These are phyloP conservation scores for Leishmania guyanensis DNA, from an alignment of 208 protist genomes.

Conservation along the genomic window DNA sequence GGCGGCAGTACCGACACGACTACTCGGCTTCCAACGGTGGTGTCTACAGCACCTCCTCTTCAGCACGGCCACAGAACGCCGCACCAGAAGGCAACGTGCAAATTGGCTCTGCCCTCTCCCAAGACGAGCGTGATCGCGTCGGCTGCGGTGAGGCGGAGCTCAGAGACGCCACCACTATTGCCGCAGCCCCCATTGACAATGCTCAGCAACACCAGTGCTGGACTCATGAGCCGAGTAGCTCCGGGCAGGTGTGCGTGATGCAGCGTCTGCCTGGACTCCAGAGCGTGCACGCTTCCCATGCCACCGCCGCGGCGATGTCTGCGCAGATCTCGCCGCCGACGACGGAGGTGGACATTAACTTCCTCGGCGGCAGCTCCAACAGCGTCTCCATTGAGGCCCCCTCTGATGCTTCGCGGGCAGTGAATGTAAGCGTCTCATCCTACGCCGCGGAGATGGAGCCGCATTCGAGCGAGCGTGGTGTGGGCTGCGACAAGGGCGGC, in stretches of 20 bases:
- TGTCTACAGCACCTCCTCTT: background rate
- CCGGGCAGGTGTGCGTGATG: background rate
- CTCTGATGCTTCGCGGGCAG: background rate
- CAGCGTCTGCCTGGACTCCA: background rate
- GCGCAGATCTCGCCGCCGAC: background rate
- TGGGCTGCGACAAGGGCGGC: conserved; percentile 1
- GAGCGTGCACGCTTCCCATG: background rate
- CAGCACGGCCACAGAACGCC: background rate
- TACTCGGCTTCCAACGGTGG: background rate
- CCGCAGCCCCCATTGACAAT: background rate
- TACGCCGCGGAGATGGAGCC: background rate
- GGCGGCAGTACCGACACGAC: conserved; percentile 7
- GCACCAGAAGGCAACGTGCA: background rate
- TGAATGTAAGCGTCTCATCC: background rate
- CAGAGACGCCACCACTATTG: background rate
- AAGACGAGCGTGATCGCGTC: background rate
- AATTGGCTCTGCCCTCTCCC: background rate
- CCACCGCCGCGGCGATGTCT: background rate
- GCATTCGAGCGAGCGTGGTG: background rate
- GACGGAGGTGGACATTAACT: background rate
- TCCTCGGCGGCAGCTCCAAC: background rate
- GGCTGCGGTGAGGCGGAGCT: background rate
- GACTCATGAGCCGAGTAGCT: background rate
- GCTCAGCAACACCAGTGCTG: background rate
- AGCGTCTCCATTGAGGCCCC: background rate